phyloP scores from a whole-genome alignment of 768 basidiomycete genomes.

The Thelephora ganbajun region DNA sequence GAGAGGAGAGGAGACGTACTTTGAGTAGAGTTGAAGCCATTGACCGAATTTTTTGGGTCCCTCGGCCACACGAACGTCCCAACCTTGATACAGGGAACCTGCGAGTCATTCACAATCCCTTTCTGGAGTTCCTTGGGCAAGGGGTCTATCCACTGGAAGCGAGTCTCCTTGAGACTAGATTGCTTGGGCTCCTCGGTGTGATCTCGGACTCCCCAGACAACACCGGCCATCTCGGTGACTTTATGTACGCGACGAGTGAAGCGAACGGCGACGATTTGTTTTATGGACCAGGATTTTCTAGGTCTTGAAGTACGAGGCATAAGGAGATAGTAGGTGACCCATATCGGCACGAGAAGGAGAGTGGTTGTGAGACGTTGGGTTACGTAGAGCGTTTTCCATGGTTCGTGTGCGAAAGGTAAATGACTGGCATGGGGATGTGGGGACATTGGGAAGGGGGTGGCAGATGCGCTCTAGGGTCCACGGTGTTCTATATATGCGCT shows the following conservation, averaged over 20 bases:
- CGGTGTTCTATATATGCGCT: too few relatives aligned
- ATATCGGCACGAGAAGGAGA: conserved; percentile 29
- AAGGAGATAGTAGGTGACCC: conserved; percentile 29
- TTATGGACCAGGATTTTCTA: conserved; percentile 34
- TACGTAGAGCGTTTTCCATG: conserved; percentile 33
- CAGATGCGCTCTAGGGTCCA: too few relatives aligned
- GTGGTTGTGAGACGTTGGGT: conserved; percentile 34
- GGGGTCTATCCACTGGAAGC: conserved; percentile 35
- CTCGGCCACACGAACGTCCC: conserved; percentile 35
- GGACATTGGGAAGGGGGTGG: background rate
- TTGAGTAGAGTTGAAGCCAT: background rate
- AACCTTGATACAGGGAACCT: conserved; percentile 27
- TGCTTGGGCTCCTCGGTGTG: conserved; percentile 24
- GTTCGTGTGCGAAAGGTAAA: conserved; percentile 30
- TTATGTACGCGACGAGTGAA: conserved; percentile 38
- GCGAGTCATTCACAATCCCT: conserved; percentile 26
- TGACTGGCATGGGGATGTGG: conserved; percentile 22
- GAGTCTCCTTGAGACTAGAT: conserved; percentile 26
- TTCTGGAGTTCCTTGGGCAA: conserved; percentile 25
- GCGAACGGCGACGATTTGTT: conserved; percentile 35
- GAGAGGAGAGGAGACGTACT: background rate
- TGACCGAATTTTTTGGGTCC: background rate
- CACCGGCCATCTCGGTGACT: conserved; percentile 41
- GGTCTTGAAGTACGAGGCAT: conserved; percentile 30
- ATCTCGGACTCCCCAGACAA: conserved; percentile 37